Evolutionary conservation across 164 flowering plant species (phyloP), one percentile per base, ranked within the genome.

Genomic region (Vitis amurensis): DNA sequence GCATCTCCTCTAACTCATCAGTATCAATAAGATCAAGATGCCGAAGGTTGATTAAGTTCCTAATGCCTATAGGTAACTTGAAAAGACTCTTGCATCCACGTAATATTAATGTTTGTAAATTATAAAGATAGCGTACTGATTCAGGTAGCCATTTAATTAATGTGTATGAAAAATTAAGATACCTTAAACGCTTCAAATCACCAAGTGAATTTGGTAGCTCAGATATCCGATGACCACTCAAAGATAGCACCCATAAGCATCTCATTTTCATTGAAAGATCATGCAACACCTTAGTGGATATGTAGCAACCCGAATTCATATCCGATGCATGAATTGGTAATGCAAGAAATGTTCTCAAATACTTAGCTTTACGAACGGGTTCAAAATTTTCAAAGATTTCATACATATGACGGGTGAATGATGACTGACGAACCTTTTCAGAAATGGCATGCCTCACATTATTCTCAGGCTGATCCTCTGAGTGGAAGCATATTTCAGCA

Each of bases 111-210:
- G 53, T 31, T 15, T 70, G 61, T 23, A 70, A 62, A 50, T 52
- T 49, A 4, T 6, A 8, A 6, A 70, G 30, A 52, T 53, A 19
- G 3, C 55, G 4, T 2, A 63, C 63, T 10, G 73, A 70, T 2
- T 12, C 5, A 0, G 67, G 73, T 0, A 70, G 44, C 11, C 2
- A 52, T 37, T 1, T 31, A 0, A 70, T 59, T 0, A 0, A 1
- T 8, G 11, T 29, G 9, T 30, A 0, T 11, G 67, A 52, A 8
- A 70, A n/a, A 30, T 63, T 29, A 11, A 70, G 47, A 62, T 62
- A 62, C 15, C 73, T 63, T 11, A 70, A 37, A 31, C 37, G 73
- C 53, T 62, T 62, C 50, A 70, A 37, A 5, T 70, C 47, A 10
- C 67, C 67, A 6, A 55, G 19, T 0, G 37, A 62, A 8, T 8